A percentile compares a stretch with the other conserved stretches of the same genome.
Evolutionary conservation across 139 green algal genomes (phyloP).

Genomic region (Chlorella ohadii): DNA sequence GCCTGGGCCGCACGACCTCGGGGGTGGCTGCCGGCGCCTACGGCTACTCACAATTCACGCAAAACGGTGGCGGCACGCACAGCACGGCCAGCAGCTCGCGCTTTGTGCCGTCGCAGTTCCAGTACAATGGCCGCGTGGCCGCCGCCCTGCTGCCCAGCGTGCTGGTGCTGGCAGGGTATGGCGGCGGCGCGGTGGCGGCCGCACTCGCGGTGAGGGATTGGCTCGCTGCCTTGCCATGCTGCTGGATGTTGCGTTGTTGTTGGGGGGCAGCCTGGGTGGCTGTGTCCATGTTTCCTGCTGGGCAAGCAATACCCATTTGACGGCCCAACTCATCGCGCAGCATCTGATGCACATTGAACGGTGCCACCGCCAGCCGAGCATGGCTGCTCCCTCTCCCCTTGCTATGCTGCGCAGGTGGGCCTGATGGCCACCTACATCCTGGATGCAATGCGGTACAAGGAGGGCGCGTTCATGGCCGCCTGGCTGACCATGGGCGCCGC

Average conservation of each 20-base stretch:
- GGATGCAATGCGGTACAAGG: conserved; percentile 80
- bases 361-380: no score
- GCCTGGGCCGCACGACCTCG: background rate
- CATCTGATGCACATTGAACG: no score
- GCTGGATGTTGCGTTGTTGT: background rate
- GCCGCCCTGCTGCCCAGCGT: conserved; percentile 76
- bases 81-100: background rate
- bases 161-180: conserved; percentile 71
- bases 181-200: conserved; percentile 67
- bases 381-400: background rate
- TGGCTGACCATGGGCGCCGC: conserved; percentile 82
- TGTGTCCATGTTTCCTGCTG: no score
- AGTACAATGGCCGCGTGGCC: conserved; percentile 81
- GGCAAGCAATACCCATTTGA: no score
- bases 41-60: no score
- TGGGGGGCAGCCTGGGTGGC: no score
- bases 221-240: no score
- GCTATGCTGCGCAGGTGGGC: conserved; percentile 55
- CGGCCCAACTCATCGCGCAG: no score
- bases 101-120: conserved; percentile 68
- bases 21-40: no score
- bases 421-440: conserved; percentile 90
- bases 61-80: no score
- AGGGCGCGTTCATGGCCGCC: conserved; percentile 79
- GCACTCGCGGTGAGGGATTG: conserved; percentile 65